Evolutionary conservation across 1,284 basidiomycete species (phyloP).

Genomic region (Butyriboletus appendiculatus): DNA sequence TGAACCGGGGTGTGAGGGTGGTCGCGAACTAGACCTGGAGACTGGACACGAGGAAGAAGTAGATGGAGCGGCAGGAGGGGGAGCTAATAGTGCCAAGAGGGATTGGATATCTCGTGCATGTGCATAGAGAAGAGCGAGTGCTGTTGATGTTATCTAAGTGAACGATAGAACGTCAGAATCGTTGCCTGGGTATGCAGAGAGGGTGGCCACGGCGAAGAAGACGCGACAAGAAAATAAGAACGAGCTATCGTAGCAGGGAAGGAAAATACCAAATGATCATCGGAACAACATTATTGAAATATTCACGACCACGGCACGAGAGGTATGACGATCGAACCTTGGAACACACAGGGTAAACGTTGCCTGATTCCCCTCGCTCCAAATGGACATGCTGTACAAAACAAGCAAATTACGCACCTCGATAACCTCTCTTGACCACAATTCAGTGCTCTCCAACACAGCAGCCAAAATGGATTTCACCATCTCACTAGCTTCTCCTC

Average conservation of each 20-base stretch:
- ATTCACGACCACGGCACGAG: background rate
- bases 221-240: background rate
- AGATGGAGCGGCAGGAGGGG: slow-evolving; percentile 5
- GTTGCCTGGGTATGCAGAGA: background rate
- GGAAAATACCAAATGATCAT: background rate
- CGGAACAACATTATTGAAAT: background rate
- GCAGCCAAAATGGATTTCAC: slow-evolving; percentile 54
- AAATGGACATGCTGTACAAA: background rate
- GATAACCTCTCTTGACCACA: slow-evolving; percentile 30
- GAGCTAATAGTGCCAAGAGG: slow-evolving; percentile 23
- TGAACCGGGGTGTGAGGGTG: slow-evolving; percentile 26
- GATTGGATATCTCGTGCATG: slow-evolving; percentile 23
- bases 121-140: slow-evolving; percentile 33
- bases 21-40: slow-evolving; percentile 25
- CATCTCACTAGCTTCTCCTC: slow-evolving; percentile 65
- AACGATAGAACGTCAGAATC: slow-evolving; percentile 9
- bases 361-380: background rate
- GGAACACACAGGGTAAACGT: background rate
- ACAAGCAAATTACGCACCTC: slow-evolving; percentile 25
- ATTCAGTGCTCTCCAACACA: slow-evolving; percentile 38
- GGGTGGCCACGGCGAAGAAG: background rate
- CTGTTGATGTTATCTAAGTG: slow-evolving; percentile 32
- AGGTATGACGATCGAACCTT: background rate
- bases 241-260: background rate
- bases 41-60: slow-evolving; percentile 18